Conservation (phyloP, 768 basidiomycete genomes). For the Mycena amicta region DNA sequence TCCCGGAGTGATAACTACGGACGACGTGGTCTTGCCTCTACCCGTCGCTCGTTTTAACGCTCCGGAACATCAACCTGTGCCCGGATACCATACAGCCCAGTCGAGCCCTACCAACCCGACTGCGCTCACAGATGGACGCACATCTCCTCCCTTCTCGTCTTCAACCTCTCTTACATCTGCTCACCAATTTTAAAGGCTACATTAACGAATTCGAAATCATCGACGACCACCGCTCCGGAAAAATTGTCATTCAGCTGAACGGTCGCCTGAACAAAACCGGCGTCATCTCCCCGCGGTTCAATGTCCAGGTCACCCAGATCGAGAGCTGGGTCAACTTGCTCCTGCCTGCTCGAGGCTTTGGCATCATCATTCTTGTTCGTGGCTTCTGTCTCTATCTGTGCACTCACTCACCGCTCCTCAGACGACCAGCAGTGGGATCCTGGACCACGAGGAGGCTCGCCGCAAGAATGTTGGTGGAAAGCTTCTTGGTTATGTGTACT, state of each 20-base stretch:
- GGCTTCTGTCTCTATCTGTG: background rate
- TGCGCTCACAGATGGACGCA: slow-evolving; percentile 62
- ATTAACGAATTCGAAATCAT: slow-evolving; percentile 99
- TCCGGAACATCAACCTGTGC: slow-evolving; percentile 68
- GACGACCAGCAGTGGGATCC: slow-evolving; percentile 97
- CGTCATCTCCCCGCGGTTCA: slow-evolving; percentile 99
- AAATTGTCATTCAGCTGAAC: slow-evolving; percentile 98
- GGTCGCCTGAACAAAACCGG: slow-evolving; percentile 99
- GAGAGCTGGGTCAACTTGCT: slow-evolving; percentile 97
- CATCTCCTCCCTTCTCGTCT: slow-evolving; percentile 32
- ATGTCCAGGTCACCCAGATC: slow-evolving; percentile 90
- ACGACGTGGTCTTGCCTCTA: slow-evolving; percentile 59
- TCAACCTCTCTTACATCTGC: slow-evolving; percentile 19
- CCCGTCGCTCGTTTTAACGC: slow-evolving; percentile 82
- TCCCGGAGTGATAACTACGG: slow-evolving; percentile 88
- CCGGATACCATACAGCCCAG: slow-evolving; percentile 64
- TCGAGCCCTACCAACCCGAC: slow-evolving; percentile 37
- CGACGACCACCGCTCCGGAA: slow-evolving; percentile 97
- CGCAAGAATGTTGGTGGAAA: slow-evolving; percentile 98
- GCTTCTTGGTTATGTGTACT: slow-evolving; percentile 91
- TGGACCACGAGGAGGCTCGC: slow-evolving; percentile 99
- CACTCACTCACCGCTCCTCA: slow-evolving; percentile 28
- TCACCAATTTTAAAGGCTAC: slow-evolving; percentile 64
- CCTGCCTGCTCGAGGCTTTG: slow-evolving; percentile 94
- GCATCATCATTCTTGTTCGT: slow-evolving; percentile 90